Conservation (phyloP, 1,139 yeast species). For the Pichiaceae sp. region DNA sequence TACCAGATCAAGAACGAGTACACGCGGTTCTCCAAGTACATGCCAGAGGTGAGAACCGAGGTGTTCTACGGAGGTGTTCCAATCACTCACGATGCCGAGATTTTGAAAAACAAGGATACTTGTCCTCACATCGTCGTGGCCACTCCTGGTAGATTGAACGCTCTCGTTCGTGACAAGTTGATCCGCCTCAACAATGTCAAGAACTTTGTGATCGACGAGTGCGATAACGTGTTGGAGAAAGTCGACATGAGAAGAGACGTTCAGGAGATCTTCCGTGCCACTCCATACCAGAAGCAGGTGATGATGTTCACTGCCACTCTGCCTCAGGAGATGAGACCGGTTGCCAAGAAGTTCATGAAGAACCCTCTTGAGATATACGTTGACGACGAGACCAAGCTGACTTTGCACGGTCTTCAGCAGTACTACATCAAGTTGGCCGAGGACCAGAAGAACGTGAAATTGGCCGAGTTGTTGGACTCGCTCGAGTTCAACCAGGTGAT, state of each 20-base stretch:
- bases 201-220: slow-evolving; percentile 94
- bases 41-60: slow-evolving; percentile 96
- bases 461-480: slow-evolving; percentile 86
- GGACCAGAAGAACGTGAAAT: slow-evolving; percentile 87
- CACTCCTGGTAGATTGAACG: slow-evolving; percentile 96
- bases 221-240: slow-evolving; percentile 93
- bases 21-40: slow-evolving; percentile 93
- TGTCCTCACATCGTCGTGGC: slow-evolving; percentile 97
- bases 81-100: slow-evolving; percentile 77
- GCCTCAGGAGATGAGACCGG: slow-evolving; percentile 90
- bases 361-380: slow-evolving; percentile 96
- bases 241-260: slow-evolving; percentile 95
- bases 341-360: slow-evolving; percentile 97
- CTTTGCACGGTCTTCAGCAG: slow-evolving; percentile 97
- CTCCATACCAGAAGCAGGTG: slow-evolving; percentile 98
- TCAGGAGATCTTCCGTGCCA: slow-evolving; percentile 94
- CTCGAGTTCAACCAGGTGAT: slow-evolving; percentile 98
- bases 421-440: slow-evolving; percentile 86
- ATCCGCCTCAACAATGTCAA: slow-evolving; percentile 84
- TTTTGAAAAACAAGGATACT: slow-evolving; percentile 85
- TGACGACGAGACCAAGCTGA: slow-evolving; percentile 95
- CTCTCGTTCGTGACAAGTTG: slow-evolving; percentile 84
- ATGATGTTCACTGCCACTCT: slow-evolving; percentile 99
- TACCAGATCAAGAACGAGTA: slow-evolving; percentile 97
- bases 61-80: slow-evolving; percentile 97